Conservation (phyloP, 768 basidiomycete species). For the Podaxis carcinomalis region DNA sequence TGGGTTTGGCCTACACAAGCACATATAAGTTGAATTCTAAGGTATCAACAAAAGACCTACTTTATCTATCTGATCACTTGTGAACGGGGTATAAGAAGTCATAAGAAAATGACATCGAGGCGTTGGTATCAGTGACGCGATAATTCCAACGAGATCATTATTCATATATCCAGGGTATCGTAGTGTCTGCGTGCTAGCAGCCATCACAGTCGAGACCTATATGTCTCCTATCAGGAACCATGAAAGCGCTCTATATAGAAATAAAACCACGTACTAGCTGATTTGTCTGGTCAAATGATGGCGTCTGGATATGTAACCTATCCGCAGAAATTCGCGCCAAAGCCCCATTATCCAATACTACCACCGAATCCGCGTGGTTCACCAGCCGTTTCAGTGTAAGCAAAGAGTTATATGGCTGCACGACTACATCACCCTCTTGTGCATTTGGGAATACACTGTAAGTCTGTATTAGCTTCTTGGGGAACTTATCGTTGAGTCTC, state of each 20-base stretch:
- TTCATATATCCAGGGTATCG: slow-evolving; percentile 99
- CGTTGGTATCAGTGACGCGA: slow-evolving; percentile 94
- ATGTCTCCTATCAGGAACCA: not conserved
- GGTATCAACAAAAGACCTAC: slow-evolving; percentile 32
- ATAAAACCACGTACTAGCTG: slow-evolving; percentile 57
- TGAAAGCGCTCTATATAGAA: not conserved
- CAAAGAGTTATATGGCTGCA: slow-evolving; percentile 96
- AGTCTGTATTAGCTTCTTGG: slow-evolving; percentile 98
- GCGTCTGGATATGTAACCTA: slow-evolving; percentile 81
- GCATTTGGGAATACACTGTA: slow-evolving; percentile 98
- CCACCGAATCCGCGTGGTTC: slow-evolving; percentile 95
- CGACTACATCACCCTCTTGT: slow-evolving; percentile 93
- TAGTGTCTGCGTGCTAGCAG: slow-evolving; percentile 94
- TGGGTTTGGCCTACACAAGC: slow-evolving; percentile 75
- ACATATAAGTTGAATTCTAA: not conserved
- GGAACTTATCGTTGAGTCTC: slow-evolving; percentile 94
- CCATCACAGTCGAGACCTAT: slow-evolving; percentile 96
- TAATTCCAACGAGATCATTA: slow-evolving; percentile 96
- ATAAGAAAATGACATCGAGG: slow-evolving; percentile 97
- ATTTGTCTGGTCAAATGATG: slow-evolving; percentile 89
- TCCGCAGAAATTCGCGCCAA: slow-evolving; percentile 91
- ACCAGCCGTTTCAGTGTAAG: slow-evolving; percentile 90
- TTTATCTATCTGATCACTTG: slow-evolving; percentile 95
- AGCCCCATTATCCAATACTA: slow-evolving; percentile 96
- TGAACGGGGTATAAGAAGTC: slow-evolving; percentile 99